These are phyloP conservation scores for Vigna hirtella DNA, from an alignment of 306 rosid species.

Conservation along the genomic window DNA sequence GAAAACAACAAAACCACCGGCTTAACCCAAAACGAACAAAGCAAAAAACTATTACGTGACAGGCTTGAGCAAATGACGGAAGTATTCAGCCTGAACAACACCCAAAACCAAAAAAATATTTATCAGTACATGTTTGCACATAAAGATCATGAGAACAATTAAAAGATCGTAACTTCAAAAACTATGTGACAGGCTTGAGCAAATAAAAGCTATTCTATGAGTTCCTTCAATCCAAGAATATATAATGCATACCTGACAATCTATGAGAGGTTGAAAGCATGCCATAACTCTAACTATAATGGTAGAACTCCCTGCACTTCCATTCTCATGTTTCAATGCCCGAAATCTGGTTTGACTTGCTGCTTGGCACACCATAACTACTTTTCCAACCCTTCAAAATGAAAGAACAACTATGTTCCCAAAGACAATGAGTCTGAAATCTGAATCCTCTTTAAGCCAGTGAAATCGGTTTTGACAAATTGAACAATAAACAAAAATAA, in stretches of 20 bases:
- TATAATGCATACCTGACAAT: constrained; percentile 85
- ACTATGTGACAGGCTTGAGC: too few relatives aligned
- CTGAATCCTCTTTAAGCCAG: constrained; percentile 26
- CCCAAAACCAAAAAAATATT: constrained; percentile 18
- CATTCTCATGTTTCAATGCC: constrained; percentile 97
- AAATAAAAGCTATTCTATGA: neutral
- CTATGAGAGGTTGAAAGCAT: constrained; percentile 97
- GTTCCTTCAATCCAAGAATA: neutral
- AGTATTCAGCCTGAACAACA: constrained; percentile 90
- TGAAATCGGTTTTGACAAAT: constrained; percentile 25
- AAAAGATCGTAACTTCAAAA: neutral
- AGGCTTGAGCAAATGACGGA: constrained; percentile 96
- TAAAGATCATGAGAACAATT: neutral
- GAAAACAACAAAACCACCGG: constrained; percentile 70
- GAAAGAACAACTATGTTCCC: constrained; percentile 52
- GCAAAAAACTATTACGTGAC: constrained; percentile 75
- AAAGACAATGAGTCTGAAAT: constrained; percentile 32
- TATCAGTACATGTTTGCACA: neutral
- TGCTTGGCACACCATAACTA: constrained; percentile 99
- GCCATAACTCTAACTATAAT: constrained; percentile 95
- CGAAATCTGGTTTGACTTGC: constrained; percentile 99
- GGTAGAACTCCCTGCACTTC: constrained; percentile 85
- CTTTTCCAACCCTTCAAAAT: constrained; percentile 62
- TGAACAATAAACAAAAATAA: constrained; percentile 25
- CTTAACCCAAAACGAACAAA: constrained; percentile 59